These are phyloP conservation scores for Thermomucor indicae-seudaticae DNA, from an alignment of 371 early-diverging fungal genomes.

Conservation along the genomic window DNA sequence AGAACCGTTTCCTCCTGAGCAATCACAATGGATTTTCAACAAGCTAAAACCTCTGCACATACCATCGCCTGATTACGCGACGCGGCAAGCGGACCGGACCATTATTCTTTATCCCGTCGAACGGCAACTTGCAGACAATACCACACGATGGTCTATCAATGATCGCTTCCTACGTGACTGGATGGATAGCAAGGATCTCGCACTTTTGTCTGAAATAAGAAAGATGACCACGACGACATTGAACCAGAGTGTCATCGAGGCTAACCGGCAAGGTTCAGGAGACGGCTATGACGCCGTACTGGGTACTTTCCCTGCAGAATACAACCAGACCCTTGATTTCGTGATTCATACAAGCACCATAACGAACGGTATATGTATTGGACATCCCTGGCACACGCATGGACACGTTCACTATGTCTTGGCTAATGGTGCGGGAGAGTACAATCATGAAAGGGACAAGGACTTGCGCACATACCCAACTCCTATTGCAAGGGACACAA, in stretches of 20 bases:
- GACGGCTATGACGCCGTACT: slow-evolving; percentile 25
- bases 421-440: slow-evolving; percentile 36
- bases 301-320: slow-evolving; percentile 23
- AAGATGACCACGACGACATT: background rate
- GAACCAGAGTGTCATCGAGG: background rate
- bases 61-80: background rate
- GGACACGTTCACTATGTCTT: slow-evolving; percentile 38
- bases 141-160: slow-evolving; percentile 28
- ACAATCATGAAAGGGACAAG: slow-evolving; percentile 23
- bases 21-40: slow-evolving; percentile 10
- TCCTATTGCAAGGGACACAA: slow-evolving; percentile 22
- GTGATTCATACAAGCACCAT: slow-evolving; percentile 29
- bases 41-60: slow-evolving; percentile 1
- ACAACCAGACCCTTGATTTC: slow-evolving; percentile 31
- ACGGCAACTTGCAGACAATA: slow-evolving; percentile 9
- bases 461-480: slow-evolving; percentile 15
- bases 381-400: slow-evolving; percentile 46
- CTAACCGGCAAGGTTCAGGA: background rate
- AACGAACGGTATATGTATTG: slow-evolving; percentile 17
- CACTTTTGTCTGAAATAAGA: slow-evolving; percentile 7
- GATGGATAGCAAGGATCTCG: slow-evolving; percentile 1
- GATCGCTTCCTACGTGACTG: slow-evolving; percentile 15
- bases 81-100: slow-evolving; percentile 7
- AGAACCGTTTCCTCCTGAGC: background rate
- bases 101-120: slow-evolving; percentile 7